Percentiles rank a stretch among this genome's conserved stretches.
Evolutionary conservation across 441 rosid species (phyloP).

Genomic region (Daphne laureola): DNA sequence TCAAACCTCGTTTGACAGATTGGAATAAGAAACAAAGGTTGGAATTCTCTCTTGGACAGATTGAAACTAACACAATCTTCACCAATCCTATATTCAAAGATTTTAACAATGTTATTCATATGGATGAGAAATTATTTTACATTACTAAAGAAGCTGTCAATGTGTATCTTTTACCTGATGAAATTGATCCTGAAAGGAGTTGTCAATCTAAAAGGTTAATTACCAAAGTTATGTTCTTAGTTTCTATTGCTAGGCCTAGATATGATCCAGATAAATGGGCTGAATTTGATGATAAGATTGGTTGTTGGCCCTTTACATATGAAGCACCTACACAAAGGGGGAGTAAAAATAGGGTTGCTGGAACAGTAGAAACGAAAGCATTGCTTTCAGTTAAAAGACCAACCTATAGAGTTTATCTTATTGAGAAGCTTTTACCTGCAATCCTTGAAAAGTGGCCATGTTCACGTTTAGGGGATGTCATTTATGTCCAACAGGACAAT

Average conservation of each 20-base stretch:
- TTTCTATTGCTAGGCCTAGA: constrained; percentile 1
- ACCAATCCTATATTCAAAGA: too few species aligned
- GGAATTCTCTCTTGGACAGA: too few species aligned
- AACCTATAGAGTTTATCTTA: neutral
- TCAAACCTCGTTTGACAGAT: too few species aligned
- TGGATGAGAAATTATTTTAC: constrained; percentile 13
- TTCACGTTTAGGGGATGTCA: neutral
- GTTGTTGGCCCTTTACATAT: neutral
- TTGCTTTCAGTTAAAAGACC: neutral
- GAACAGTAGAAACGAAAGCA: neutral
- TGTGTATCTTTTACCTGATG: neutral
- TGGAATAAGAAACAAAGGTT: too few species aligned
- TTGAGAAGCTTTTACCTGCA: neutral
- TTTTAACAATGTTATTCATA: neutral
- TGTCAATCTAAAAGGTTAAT: constrained; percentile 4
- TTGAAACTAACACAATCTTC: too few species aligned
- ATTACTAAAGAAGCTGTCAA: neutral
- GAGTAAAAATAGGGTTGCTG: neutral
- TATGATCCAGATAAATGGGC: neutral
- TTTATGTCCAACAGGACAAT: constrained; percentile 7
- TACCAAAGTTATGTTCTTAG: neutral
- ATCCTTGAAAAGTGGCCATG: neutral
- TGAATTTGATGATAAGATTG: neutral
- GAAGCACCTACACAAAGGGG: neutral
- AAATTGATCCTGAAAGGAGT: neutral